Conservation (phyloP, 495 filamentous ascomycete species). For the Chaetomium cochliodes region DNA sequence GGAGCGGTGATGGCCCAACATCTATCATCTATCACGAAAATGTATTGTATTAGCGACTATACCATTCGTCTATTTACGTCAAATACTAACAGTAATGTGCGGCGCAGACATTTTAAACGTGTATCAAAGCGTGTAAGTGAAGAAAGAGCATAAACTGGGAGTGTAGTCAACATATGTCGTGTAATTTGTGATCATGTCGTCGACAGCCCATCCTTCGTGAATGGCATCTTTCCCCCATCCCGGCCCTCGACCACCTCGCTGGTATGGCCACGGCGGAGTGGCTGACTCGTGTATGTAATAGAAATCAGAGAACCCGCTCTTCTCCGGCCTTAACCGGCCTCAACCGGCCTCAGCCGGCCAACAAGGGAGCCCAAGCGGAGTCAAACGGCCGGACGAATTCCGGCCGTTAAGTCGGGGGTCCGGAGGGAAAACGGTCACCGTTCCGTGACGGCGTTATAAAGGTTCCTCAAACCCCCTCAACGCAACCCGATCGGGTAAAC, state of each 20-base stretch:
- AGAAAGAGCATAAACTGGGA: too few relatives aligned
- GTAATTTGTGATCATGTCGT: background rate
- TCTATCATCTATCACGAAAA: too few relatives aligned
- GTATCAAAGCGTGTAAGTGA: too few relatives aligned
- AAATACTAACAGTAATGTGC: too few relatives aligned
- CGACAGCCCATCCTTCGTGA: background rate
- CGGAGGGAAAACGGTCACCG: slow-evolving; percentile 20
- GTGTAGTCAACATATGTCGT: too few relatives aligned
- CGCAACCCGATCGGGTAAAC: too few relatives aligned
- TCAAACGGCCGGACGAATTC: slow-evolving; percentile 36
- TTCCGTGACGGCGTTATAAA: slow-evolving; percentile 12
- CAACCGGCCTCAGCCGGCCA: slow-evolving; percentile 40
- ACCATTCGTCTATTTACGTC: too few relatives aligned
- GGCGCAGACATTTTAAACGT: too few relatives aligned
- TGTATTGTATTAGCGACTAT: too few relatives aligned
- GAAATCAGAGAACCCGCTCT: slow-evolving; percentile 11
- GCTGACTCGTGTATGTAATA: slow-evolving; percentile 26
- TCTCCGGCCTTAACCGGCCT: slow-evolving; percentile 36
- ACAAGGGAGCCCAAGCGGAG: background rate
- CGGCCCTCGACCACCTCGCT: background rate
- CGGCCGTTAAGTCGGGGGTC: slow-evolving; percentile 29
- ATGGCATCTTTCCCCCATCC: too few relatives aligned
- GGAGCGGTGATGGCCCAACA: background rate
- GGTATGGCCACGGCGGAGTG: background rate
- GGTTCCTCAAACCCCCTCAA: too few relatives aligned